Evolutionary conservation across 495 filamentous ascomycete genomes (phyloP), one percentile per base, ranked within the genome.

Genomic region (Xylaria telfairii): DNA sequence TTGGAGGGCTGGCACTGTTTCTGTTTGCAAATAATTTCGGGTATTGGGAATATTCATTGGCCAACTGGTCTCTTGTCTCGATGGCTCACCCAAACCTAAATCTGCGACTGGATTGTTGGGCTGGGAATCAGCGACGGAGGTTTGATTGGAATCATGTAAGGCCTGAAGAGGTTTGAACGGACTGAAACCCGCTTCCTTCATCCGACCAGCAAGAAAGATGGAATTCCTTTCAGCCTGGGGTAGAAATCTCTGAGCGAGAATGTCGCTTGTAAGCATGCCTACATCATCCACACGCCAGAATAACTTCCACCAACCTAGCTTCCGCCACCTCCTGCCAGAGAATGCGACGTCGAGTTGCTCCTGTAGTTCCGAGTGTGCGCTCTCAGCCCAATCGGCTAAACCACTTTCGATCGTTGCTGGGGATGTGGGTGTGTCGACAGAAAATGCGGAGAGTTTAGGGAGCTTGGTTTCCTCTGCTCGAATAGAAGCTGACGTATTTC

Each of bases 201-300:
- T 89, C 30, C 91, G 87, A 10, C 96, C 96, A n/a, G 91, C 87
- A 4, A 96, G 88, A 81, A 89, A 96, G 63, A 96, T 89, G 51
- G 92, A 82, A 64, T 87, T 87, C 68, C 88, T 90, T 76, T 97
- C 95, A 0, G 94, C 89, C 19, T 86, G 83, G 3, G 86, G 84
- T 4, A 99, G 87, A 80, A 94, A 97, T n/a, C 85, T 84, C 59
- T 84, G 86, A 44, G 88, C 85, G 4, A 98, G 79, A 65, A 97
- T 89, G 70, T 96, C 92, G 3, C 89, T 89, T 1, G 91, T 87
- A 57, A 96, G 88, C 86, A 93, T 90, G 37, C 87, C 85, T 47
- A 99, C 93, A 73, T 98, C 95, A 78, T 98, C 96, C 56, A 93
- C 93, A 15, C 92, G 90, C 93, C 94, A 98, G 75, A 97, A 90